Percentiles rank a stretch among this genome's conserved stretches.
phyloP scores from a whole-genome alignment of 495 filamentous ascomycete genomes.

The Podospora tetraspora region DNA sequence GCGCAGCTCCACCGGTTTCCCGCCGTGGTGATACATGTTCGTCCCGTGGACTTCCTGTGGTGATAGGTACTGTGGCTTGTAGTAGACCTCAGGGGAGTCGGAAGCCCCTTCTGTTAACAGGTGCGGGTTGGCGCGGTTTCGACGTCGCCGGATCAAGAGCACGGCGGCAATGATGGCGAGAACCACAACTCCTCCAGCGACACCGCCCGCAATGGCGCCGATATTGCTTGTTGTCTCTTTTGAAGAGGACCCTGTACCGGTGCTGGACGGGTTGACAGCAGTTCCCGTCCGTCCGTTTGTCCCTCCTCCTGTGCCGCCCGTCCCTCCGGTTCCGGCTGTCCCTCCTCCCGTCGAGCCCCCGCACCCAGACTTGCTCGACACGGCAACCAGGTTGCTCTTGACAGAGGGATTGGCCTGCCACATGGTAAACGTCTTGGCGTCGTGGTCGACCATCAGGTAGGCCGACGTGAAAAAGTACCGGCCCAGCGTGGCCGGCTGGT shows the following conservation, averaged over 20 bases:
- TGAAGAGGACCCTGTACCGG: not conserved
- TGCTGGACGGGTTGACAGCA: not conserved
- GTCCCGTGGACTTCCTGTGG: not conserved
- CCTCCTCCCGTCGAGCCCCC: not conserved
- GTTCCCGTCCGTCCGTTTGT: too few relatives aligned
- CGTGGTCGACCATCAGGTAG: constrained; percentile 37
- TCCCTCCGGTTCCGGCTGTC: too few relatives aligned
- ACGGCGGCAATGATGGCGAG: not conserved
- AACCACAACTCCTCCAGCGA: constrained; percentile 3
- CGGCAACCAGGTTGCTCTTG: not conserved
- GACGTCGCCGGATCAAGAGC: not conserved
- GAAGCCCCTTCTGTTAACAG: not conserved
- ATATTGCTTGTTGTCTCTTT: not conserved
- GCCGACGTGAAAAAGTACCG: constrained; percentile 37
- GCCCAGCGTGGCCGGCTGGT: constrained; percentile 33
- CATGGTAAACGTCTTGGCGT: constrained; percentile 24
- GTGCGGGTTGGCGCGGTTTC: not conserved
- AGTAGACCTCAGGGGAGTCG: not conserved
- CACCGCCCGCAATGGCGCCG: constrained; percentile 10
- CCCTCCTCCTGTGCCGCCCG: too few relatives aligned
- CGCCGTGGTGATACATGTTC: not conserved
- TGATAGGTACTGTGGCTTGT: not conserved
- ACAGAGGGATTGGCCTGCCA: constrained; percentile 21
- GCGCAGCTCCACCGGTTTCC: not conserved
- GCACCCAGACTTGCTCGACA: not conserved